Evolutionary conservation across 192 early-diverging fungal species (phyloP), one percentile per base, ranked within the genome.

Genomic region (Lunasporangiospora selenospora): DNA sequence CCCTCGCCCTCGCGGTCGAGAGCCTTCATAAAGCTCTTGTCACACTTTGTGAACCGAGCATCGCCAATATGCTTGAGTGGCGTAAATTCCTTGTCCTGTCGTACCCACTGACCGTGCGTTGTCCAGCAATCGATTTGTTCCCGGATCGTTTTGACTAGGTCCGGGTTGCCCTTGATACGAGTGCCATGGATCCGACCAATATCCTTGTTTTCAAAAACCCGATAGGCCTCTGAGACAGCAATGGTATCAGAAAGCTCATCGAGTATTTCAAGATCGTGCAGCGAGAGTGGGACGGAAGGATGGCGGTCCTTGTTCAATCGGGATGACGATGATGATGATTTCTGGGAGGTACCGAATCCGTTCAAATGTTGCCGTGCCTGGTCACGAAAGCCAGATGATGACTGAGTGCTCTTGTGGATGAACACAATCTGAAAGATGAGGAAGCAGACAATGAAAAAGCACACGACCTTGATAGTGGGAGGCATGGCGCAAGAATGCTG

Each of bases 111-210:
- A 4, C 69, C 69, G 32, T 63, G 54, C 1, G 59, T 62, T 1
- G 69, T 63, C 69, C 69, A 73, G 49, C 69, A 73, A 0, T 52
- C 31, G 55, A 73, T 73, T 37, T 73, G 69, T 11, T 73, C 69
- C 15, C 69, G 53, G 10, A 63, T 43, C 5, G 50, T 57, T 33
- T 45, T 34, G 12, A 63, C 69, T 1, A 63, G 29, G 16, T 4
- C 13, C 6, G 60, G 55, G 23, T 73, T 24, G 26, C 39, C 41
- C 24, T 47, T 73, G 29, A 73, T 58, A 21, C 4, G 7, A 12
- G 54, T 58, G 12, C 69, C 69, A n/a, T 73, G 60, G 30, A 73
- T 73, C 9, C 44, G 50, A 32, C 57, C 57, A 0, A 16, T 43
- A 18, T 58, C 57, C 51, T 58, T 58, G 48, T 58, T 53, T 24